Evolutionary conservation across 2,329 filamentous ascomycete species (phyloP).

Genomic region (Diaporthe ilicicola): DNA sequence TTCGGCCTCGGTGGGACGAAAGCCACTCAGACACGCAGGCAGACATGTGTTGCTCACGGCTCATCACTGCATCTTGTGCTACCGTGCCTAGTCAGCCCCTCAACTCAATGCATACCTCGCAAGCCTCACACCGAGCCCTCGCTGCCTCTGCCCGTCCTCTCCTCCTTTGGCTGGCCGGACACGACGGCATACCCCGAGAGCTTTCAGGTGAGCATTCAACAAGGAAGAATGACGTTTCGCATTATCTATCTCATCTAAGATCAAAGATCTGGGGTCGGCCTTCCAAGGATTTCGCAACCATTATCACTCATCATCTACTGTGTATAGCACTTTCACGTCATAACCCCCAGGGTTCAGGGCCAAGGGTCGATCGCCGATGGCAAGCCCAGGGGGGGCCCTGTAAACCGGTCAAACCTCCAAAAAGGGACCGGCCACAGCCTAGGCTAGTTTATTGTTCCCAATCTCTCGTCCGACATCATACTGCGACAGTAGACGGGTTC

Average conservation of each 20-base stretch:
- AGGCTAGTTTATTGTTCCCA: background rate
- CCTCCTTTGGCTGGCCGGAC: background rate
- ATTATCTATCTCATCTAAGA: constrained; percentile 8
- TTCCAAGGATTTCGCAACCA: background rate
- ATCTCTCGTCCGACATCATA: constrained; percentile 5
- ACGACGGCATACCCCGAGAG: background rate
- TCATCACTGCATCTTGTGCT: background rate
- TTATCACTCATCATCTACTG: background rate
- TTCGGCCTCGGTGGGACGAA: constrained; percentile 22
- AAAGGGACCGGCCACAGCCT: background rate
- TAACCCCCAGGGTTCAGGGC: constrained; percentile 8
- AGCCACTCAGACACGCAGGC: background rate
- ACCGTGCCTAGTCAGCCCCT: background rate
- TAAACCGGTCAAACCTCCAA: background rate
- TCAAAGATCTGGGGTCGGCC: background rate
- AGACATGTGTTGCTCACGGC: background rate
- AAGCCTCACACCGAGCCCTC: background rate
- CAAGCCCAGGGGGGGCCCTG: background rate
- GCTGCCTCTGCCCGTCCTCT: background rate
- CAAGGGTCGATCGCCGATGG: constrained; percentile 1
- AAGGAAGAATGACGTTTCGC: background rate
- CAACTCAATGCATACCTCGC: background rate
- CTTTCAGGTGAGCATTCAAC: background rate
- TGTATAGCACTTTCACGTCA: constrained; percentile 21
- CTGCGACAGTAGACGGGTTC: constrained; percentile 9